Percentiles rank a stretch among this genome's conserved stretches.
These are phyloP conservation scores for Boletus sp. DNA, from an alignment of 768 basidiomycete species.

Conservation along the genomic window DNA sequence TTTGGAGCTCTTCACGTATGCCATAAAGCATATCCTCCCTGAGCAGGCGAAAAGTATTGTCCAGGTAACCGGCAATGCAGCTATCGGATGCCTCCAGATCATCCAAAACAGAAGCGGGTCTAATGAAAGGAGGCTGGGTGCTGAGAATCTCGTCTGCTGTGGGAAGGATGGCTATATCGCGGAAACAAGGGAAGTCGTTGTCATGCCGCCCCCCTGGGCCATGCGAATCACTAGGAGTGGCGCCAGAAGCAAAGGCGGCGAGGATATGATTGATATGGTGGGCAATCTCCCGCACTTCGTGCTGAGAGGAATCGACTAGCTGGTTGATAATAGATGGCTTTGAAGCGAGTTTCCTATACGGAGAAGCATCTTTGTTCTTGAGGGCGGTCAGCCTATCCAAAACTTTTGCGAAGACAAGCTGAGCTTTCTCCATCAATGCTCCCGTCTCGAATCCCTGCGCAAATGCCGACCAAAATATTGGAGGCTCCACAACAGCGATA, in stretches of 20 bases:
- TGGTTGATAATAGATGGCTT: slow-evolving; percentile 27
- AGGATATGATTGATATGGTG: slow-evolving; percentile 44
- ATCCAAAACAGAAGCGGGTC: slow-evolving; percentile 43
- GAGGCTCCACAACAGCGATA: slow-evolving; percentile 45
- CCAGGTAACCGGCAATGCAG: slow-evolving; percentile 50
- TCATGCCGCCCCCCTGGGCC: slow-evolving; percentile 68
- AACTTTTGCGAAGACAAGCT: slow-evolving; percentile 47
- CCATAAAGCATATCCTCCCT: slow-evolving; percentile 65
- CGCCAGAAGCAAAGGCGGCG: slow-evolving; percentile 26
- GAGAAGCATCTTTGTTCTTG: slow-evolving; percentile 31
- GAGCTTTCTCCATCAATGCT: slow-evolving; percentile 33
- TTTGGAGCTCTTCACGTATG: slow-evolving; percentile 56
- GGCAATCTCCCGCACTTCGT: slow-evolving; percentile 32
- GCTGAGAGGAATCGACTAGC: slow-evolving; percentile 26
- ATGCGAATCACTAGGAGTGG: slow-evolving; percentile 13
- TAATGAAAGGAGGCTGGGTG: slow-evolving; percentile 49
- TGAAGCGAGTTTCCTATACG: slow-evolving; percentile 41
- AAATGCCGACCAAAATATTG: slow-evolving; percentile 49
- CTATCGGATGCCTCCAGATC: slow-evolving; percentile 38
- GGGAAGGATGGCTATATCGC: slow-evolving; percentile 59
- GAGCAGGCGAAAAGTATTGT: slow-evolving; percentile 65
- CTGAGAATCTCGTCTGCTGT: slow-evolving; percentile 60
- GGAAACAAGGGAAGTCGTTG: slow-evolving; percentile 64
- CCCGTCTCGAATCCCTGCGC: slow-evolving; percentile 33
- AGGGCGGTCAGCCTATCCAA: slow-evolving; percentile 46